Evolutionary conservation across 495 filamentous ascomycete species (phyloP).

Genomic region (Penicillium taxi): DNA sequence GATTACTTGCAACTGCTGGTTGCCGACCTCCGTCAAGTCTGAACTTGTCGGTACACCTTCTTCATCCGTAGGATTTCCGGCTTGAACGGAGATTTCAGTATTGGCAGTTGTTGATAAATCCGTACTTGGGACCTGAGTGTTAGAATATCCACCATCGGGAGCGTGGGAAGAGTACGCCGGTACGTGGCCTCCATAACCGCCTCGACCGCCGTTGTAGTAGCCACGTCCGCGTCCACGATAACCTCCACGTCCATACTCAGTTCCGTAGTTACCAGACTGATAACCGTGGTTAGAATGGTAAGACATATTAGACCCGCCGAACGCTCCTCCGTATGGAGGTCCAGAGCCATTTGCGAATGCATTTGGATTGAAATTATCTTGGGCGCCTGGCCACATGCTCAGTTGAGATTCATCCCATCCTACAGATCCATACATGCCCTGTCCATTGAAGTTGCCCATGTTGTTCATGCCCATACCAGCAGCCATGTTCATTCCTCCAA

Average conservation of each 20-base stretch:
- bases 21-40: too few relatives aligned
- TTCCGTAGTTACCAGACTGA: conserved; percentile 56
- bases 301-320: conserved; percentile 62
- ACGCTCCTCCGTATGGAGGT: conserved; percentile 78
- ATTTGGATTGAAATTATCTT: conserved; percentile 61
- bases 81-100: conserved; percentile 8
- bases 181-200: conserved; percentile 38
- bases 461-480: conserved; percentile 86
- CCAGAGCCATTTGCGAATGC: conserved; percentile 72
- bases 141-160: conserved; percentile 32
- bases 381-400: conserved; percentile 67
- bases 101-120: conserved; percentile 13
- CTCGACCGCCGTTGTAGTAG: conserved; percentile 45
- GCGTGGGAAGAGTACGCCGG: conserved; percentile 27
- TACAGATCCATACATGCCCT: conserved; percentile 49
- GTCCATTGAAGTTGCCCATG: conserved; percentile 66
- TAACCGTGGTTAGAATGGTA: conserved; percentile 50
- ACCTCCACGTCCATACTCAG: conserved; percentile 47
- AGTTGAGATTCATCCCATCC: conserved; percentile 56
- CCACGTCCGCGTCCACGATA: conserved; percentile 64
- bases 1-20: conserved; percentile 32
- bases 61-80: conserved; percentile 1
- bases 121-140: conserved; percentile 24
- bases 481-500: conserved; percentile 87
- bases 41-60: conserved; percentile 9